phyloP scores from a whole-genome alignment of 306 rosid genomes.

The Cucumis sativus region DNA sequence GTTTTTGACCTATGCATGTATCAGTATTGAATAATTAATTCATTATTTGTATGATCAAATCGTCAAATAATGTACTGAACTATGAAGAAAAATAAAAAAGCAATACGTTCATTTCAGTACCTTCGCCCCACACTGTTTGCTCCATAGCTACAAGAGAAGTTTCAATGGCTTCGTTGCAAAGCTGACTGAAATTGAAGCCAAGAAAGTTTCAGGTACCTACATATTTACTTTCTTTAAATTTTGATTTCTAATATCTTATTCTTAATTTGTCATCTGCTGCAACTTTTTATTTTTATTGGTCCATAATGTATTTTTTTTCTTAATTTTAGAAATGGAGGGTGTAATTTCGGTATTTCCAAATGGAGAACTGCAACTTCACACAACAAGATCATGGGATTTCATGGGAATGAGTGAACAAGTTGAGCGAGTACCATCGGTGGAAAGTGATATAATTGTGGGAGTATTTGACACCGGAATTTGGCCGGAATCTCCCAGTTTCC shows the following conservation, averaged over 20 bases:
- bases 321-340: conserved; percentile 13
- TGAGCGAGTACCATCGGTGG: background rate
- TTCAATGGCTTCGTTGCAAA: conserved; percentile 29
- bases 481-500: conserved; percentile 12
- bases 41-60: no score
- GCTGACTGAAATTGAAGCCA: conserved; percentile 22
- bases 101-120: background rate
- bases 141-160: conserved; percentile 22
- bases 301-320: no score
- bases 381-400: conserved; percentile 33
- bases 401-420: background rate
- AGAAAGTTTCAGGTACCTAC: conserved; percentile 22
- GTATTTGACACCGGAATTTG: conserved; percentile 13
- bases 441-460: conserved; percentile 14
- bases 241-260: no score
- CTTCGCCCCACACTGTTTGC: conserved; percentile 2
- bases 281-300: background rate
- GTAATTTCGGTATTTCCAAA: conserved; percentile 32
- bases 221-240: no score
- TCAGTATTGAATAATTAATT: no score
- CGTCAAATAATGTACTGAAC: no score
- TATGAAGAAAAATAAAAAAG: no score
- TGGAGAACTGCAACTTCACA: conserved; percentile 14
- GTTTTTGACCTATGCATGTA: no score
- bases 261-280: no score